Evolutionary conservation across 176 grass and related monocot species (phyloP).

Genomic region (Oryza australiensis): DNA sequence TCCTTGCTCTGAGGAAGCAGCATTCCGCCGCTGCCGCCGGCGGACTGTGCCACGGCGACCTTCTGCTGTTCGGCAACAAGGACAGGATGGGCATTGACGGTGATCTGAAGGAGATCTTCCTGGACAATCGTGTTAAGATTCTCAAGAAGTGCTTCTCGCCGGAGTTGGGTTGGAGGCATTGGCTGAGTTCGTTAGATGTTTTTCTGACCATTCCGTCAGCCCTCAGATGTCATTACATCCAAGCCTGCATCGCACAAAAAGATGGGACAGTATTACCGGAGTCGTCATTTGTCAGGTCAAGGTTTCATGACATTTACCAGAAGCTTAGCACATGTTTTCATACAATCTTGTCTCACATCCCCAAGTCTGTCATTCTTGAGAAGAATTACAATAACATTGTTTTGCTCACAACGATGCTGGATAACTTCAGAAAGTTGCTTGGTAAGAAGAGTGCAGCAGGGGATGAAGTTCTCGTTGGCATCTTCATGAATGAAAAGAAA

Average conservation of each 20-base stretch:
- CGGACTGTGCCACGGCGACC: constrained; percentile 20
- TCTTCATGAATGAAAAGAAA: neutral
- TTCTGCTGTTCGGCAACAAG: constrained; percentile 63
- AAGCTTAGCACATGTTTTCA: constrained; percentile 29
- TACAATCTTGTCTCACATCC: constrained; percentile 41
- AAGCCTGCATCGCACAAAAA: neutral
- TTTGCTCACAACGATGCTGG: constrained; percentile 28
- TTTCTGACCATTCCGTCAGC: constrained; percentile 18
- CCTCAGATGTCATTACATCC: neutral
- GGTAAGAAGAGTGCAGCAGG: neutral
- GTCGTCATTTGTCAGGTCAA: constrained; percentile 42
- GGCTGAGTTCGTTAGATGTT: constrained; percentile 25
- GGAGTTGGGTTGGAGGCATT: constrained; percentile 42
- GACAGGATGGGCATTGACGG: constrained; percentile 33
- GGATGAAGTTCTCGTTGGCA: neutral
- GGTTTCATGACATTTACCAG: constrained; percentile 25
- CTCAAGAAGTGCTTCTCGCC: constrained; percentile 43
- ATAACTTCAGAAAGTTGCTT: constrained; percentile 40
- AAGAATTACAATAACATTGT: constrained; percentile 37
- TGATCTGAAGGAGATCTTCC: constrained; percentile 49
- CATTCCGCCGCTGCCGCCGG: neutral
- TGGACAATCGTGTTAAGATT: constrained; percentile 40
- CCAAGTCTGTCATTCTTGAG: constrained; percentile 26
- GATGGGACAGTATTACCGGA: neutral
- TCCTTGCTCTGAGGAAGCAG: constrained; percentile 43